Evolutionary conservation across 352 stramenopile genomes (phyloP), one percentile per base, ranked within the genome.

Genomic region (Phytopythium chamaehyphon): DNA sequence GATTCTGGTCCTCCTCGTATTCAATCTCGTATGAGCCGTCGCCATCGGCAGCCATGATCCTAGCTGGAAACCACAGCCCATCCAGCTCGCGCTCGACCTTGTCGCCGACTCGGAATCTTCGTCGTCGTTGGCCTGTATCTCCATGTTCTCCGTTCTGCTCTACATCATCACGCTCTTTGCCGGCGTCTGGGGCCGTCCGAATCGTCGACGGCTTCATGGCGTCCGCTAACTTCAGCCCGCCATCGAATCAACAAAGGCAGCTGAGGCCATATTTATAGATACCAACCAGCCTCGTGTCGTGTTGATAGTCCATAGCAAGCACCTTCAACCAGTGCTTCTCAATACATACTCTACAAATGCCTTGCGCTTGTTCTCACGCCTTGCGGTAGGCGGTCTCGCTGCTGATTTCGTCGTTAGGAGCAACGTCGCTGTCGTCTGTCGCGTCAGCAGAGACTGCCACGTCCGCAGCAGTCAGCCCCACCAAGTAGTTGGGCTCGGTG

Each of bases 1-100:
- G 69, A 43, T 89, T 89, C 59, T 82, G 68, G 43, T 89, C 79
- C 51, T 93, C 83, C 40, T 93, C 78, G 48, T 93, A 93, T 54
- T 90, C 71, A 36, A 93, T 62, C 50, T 89, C 76, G 23, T 77
- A 89, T 18, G 66, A 72, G 23, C 73, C 75, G 47, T 83, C 75
- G 38, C 71, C 70, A 26, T 81, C 63, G 15, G 52, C 59, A 5
- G 54, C 49, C 14, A 85, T 70, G 56, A 93, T 76, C 6, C 72
- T 86, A 38, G 62, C 83, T 24, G 79, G 67, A 54, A 90, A 93
- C 83, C 79, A 93, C 22, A 88, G 61, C 2, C 80, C 78, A 44
- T 93, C 83, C 19, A 93, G 61, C 39, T 88, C 79, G 14, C 79
- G 63, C 50, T 90, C 79, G 19, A 90, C 79, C 14, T 74, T 74